Base-by-base conservation (phyloP, 352 stramenopile species). In the Peronospora farinosa region DNA sequence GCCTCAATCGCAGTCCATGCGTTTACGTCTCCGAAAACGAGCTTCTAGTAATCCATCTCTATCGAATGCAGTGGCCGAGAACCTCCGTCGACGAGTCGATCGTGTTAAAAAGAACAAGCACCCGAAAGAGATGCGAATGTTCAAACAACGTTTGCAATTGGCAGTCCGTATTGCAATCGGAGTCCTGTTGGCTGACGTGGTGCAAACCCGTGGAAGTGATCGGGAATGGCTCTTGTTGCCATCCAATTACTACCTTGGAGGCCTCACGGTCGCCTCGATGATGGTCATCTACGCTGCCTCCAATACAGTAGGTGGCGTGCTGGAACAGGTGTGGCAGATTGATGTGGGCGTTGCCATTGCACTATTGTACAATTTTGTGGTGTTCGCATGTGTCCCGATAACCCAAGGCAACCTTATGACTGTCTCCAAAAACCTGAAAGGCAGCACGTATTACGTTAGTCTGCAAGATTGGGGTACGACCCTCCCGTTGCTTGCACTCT, bases 261-360 rank as follows among this genome's bases (percentile, higher is more conserved):
- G 77, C 15, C 53, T 91, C 36, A 41, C 16, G 5, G 27, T 36
- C 31, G 71, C 74, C 8, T 78, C 80, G 3, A 69, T 81, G 32
- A 84, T 84, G 67, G 71, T 83, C 23, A 83, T 91, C 45, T 91
- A 83, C 32, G 71, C 77, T 10, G 70, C 73, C 0, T 68, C 73
- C 21, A 60, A 57, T 6, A 88, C 73, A 7, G 62, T 88, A 21
- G 80, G 80, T 10, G 78, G 72, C 8, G 76, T 77, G 0, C 60
- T 88, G 13, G 47, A 74, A 47, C 67, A 86, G 12, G 68, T 88
- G 38, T 91, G 69, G 69, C 80, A 91, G 66, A 83, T 86, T 47
- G 70, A 83, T 30, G 37, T 81, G 3, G 80, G 80, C 10, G n/a
- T 91, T 2, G 70, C 64, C 1, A 72, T 88, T 36, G 77, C 80